These are phyloP conservation scores for Coemansia sp. DNA, from an alignment of 192 early-diverging fungal species.

Conservation along the genomic window DNA sequence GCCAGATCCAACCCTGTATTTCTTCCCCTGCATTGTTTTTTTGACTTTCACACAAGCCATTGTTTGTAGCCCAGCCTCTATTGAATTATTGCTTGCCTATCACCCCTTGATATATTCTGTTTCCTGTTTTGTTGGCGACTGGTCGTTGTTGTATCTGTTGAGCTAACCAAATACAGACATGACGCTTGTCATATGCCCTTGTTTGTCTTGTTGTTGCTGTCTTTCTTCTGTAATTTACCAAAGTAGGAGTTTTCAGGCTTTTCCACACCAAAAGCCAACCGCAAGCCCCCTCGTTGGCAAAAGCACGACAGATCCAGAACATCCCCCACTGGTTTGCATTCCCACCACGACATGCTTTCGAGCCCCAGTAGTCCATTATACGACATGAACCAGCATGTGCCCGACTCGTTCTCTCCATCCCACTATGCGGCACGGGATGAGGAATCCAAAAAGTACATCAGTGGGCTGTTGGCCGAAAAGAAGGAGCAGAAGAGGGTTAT, in stretches of 20 bases:
- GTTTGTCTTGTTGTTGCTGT: not conserved
- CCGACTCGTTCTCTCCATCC: slow-evolving; percentile 23
- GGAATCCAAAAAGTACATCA: slow-evolving; percentile 9
- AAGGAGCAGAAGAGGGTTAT: slow-evolving; percentile 33
- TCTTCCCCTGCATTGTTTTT: not conserved
- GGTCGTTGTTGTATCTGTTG: not conserved
- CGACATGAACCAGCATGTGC: slow-evolving; percentile 19
- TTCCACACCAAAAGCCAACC: slow-evolving; percentile 42
- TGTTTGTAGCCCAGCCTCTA: not conserved
- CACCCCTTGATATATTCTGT: not conserved
- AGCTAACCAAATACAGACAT: not conserved
- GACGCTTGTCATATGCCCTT: not conserved
- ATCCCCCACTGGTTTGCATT: slow-evolving; percentile 2
- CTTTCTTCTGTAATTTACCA: not conserved
- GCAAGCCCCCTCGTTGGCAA: slow-evolving; percentile 27
- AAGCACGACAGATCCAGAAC: slow-evolving; percentile 10
- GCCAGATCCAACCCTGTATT: not conserved
- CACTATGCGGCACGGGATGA: slow-evolving; percentile 22
- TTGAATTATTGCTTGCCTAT: not conserved
- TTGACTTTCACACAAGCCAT: not conserved
- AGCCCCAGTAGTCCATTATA: slow-evolving; percentile 36
- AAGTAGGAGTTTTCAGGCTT: slow-evolving; percentile 39
- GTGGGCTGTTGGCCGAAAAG: slow-evolving; percentile 29
- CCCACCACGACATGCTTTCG: slow-evolving; percentile 17
- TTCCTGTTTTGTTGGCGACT: too few relatives aligned